Conservation (phyloP, 306 rosid species). For the Lupinus albus region DNA sequence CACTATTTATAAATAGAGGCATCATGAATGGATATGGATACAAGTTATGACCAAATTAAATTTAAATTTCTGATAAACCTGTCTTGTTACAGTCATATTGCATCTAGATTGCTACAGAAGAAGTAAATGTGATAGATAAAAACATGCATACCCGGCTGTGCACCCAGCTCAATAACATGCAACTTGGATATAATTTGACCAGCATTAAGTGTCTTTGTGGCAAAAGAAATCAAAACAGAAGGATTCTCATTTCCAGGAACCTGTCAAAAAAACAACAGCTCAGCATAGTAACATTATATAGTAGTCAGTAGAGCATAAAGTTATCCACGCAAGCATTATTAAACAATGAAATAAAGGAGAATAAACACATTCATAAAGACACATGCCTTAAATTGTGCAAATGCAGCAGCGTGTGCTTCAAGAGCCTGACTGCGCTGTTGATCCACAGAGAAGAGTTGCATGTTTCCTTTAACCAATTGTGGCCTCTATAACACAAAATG, state of each 20-base stretch:
- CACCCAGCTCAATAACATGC: conserved; percentile 96
- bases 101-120: conserved; percentile 29
- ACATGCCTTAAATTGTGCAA: conserved; percentile 88
- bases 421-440: conserved; percentile 99
- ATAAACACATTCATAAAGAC: conserved; percentile 1
- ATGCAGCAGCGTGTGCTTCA: conserved; percentile 98
- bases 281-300: conserved; percentile 25
- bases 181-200: conserved; percentile 92
- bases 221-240: conserved; percentile 86
- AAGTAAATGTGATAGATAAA: conserved; percentile 25
- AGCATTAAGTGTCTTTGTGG: conserved; percentile 88
- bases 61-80: neutral
- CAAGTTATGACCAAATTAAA: conserved; percentile 7
- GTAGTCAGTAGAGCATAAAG: conserved; percentile 2
- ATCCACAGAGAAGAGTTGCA: conserved; percentile 96
- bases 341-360: conserved; percentile 18
- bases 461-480: conserved; percentile 94
- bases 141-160: conserved; percentile 83
- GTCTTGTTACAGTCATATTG: neutral
- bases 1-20: neutral
- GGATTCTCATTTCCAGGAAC: conserved; percentile 92
- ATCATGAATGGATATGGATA: neutral
- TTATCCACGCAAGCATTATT: conserved; percentile 23
- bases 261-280: conserved; percentile 48
- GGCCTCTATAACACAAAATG: conserved; percentile 65